A percentile compares a stretch with the other conserved stretches of the same genome.
phyloP scores from a whole-genome alignment of 345 rosid genomes.

The Populus tremula region DNA sequence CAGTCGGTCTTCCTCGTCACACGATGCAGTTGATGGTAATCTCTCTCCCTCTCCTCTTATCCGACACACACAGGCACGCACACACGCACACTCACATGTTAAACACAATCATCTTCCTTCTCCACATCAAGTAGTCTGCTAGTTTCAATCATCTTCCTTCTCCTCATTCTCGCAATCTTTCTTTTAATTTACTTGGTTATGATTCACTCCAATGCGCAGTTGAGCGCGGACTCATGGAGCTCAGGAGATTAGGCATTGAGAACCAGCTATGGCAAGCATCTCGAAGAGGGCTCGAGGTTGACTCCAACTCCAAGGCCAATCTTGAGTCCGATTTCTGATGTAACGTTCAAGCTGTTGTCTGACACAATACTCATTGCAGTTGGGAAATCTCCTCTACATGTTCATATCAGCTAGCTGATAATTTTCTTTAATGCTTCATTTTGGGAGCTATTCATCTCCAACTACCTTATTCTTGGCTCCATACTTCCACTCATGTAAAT shows the following conservation, averaged over 20 bases:
- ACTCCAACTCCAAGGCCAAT: slow-evolving; percentile 31
- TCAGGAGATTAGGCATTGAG: slow-evolving; percentile 73
- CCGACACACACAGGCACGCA: neutral
- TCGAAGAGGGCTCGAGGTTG: slow-evolving; percentile 49
- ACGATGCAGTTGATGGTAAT: slow-evolving; percentile 84
- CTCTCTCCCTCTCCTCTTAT: neutral
- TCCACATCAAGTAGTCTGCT: neutral
- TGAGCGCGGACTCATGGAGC: slow-evolving; percentile 76
- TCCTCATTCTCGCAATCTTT: neutral
- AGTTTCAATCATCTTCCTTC: neutral
- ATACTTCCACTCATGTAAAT: neutral
- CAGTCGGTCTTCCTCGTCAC: slow-evolving; percentile 45
- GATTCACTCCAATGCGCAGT: slow-evolving; percentile 35
- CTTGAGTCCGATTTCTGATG: slow-evolving; percentile 40
- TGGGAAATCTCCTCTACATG: neutral
- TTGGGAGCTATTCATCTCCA: neutral
- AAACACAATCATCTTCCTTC: neutral
- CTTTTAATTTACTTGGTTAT: neutral
- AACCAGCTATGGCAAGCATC: slow-evolving; percentile 69
- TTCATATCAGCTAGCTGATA: neutral
- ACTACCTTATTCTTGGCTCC: neutral
- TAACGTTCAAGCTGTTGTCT: too few species aligned
- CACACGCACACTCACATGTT: neutral
- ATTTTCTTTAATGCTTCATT: neutral
- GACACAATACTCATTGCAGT: neutral